Evolutionary conservation across 192 early-diverging fungal species (phyloP).

Genomic region (Backusella macrospora): DNA sequence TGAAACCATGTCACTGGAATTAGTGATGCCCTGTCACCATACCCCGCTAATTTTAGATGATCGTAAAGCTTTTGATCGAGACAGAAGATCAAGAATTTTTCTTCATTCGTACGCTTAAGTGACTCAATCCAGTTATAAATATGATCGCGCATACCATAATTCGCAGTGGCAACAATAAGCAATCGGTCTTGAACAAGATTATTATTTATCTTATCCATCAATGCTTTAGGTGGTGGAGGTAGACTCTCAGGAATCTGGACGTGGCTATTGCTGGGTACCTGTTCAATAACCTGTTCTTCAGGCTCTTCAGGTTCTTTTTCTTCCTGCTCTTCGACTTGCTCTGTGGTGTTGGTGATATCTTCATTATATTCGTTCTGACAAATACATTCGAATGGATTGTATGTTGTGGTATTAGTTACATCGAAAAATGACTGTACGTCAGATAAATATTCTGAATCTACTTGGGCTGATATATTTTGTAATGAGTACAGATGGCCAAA

Average conservation of each 20-base stretch:
- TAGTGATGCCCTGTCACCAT: conserved; percentile 14
- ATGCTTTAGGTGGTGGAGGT: conserved; percentile 9
- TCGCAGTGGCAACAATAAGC: conserved; percentile 29
- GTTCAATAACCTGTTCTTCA: not conserved
- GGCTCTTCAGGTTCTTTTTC: not conserved
- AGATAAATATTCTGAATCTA: not conserved
- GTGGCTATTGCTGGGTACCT: not conserved
- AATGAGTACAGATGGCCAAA: conserved; percentile 14
- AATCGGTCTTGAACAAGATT: conserved; percentile 20
- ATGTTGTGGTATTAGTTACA: not conserved
- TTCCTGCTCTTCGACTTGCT: not conserved
- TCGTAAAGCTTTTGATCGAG: conserved; percentile 28
- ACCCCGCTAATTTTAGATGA: conserved; percentile 20
- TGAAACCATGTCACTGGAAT: conserved; percentile 36
- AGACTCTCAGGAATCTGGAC: conserved; percentile 2
- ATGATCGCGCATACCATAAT: conserved; percentile 28
- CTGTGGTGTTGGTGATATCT: not conserved
- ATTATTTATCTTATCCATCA: conserved; percentile 20
- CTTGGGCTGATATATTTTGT: conserved; percentile 1
- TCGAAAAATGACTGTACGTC: conserved; percentile 16
- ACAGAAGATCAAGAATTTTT: conserved; percentile 32
- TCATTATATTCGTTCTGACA: not conserved
- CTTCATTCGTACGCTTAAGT: conserved; percentile 21
- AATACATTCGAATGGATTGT: not conserved
- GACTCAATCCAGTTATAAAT: conserved; percentile 39